A percentile compares a stretch with the other conserved stretches of the same genome.
Evolutionary conservation across 306 rosid species (phyloP).

Genomic region (Quercus agrifolia): DNA sequence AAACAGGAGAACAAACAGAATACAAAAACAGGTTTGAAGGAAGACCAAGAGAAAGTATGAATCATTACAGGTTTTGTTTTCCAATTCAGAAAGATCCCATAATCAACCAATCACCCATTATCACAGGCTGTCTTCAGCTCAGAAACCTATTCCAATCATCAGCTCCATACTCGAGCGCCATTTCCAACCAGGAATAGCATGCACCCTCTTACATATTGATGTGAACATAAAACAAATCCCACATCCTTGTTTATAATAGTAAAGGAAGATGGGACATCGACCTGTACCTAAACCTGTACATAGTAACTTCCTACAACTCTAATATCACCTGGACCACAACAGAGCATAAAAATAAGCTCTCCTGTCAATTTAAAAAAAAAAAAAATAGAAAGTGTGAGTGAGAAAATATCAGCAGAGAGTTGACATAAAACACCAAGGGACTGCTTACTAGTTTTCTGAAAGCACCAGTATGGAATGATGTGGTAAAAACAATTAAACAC

Average conservation of each 20-base stretch:
- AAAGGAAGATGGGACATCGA: constrained; percentile 45
- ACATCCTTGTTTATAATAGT: constrained; percentile 31
- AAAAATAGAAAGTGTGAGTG: constrained; percentile 19
- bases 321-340: constrained; percentile 44
- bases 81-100: background rate
- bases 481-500: constrained; percentile 27
- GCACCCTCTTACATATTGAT: constrained; percentile 21
- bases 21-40: background rate
- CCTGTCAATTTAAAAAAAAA: constrained; percentile 30
- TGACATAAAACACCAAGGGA: constrained; percentile 42
- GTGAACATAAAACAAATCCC: constrained; percentile 31
- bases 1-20: background rate
- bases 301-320: constrained; percentile 22
- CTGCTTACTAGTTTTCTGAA: constrained; percentile 39
- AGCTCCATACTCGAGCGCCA: constrained; percentile 16
- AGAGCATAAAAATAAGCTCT: constrained; percentile 65
- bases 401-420: constrained; percentile 44
- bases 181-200: constrained; percentile 19
- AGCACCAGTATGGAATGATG: constrained; percentile 30
- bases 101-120: background rate
- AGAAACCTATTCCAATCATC: constrained; percentile 16
- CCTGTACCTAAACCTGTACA: constrained; percentile 54
- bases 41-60: background rate
- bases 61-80: background rate
- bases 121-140: background rate